phyloP scores from a whole-genome alignment of 331 rosid species.

The Acacia pycnantha region DNA sequence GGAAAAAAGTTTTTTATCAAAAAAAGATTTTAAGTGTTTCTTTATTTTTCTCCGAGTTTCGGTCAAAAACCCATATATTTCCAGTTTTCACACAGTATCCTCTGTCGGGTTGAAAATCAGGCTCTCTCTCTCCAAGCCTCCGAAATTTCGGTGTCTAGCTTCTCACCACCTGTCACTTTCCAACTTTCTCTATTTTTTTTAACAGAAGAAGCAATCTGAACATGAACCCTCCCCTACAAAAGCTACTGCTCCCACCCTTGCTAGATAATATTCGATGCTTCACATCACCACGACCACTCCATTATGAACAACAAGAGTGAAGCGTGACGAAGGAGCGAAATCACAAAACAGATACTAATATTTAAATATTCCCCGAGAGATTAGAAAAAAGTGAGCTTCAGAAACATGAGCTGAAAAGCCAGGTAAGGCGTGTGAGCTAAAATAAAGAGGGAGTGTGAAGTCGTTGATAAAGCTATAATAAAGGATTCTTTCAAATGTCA shows the following conservation, averaged over 20 bases:
- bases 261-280: conserved; percentile 17
- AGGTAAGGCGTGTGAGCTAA: conserved; percentile 33
- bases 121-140: conserved; percentile 27
- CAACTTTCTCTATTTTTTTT: conserved; percentile 38
- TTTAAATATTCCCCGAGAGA: not conserved
- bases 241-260: not conserved
- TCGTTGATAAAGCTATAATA: conserved; percentile 43
- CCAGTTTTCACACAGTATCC: conserved; percentile 59
- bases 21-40: not conserved
- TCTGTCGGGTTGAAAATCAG: conserved; percentile 80
- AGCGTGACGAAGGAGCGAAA: conserved; percentile 22
- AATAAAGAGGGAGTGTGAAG: conserved; percentile 27
- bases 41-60: conserved; percentile 15
- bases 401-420: conserved; percentile 52
- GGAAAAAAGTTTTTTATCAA: too few species aligned
- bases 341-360: conserved; percentile 20
- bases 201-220: conserved; percentile 43
- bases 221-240: conserved; percentile 12
- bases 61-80: conserved; percentile 51
- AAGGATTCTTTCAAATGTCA: conserved; percentile 74
- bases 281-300: conserved; percentile 16
- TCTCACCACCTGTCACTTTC: conserved; percentile 62
- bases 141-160: conserved; percentile 33
- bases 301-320: conserved; percentile 21
- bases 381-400: conserved; percentile 23